Evolutionary conservation across 2,329 filamentous ascomycete genomes (phyloP), one percentile per base, ranked within the genome.

Genomic region (Ophiostoma quercus): DNA sequence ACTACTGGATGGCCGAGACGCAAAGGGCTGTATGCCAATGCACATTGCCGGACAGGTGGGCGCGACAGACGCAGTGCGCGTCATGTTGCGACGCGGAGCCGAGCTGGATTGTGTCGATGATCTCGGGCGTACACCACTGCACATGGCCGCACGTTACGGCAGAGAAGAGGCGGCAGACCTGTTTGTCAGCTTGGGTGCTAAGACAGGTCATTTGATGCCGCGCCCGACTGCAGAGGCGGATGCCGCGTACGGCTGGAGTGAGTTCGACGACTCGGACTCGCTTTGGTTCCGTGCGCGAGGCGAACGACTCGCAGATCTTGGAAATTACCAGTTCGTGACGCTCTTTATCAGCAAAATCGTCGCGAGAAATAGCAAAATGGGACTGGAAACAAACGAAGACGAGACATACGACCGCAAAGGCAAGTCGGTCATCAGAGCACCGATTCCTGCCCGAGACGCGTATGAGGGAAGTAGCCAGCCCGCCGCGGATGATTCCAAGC

Each of bases 261-360:
- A 57, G 51, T 57, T 25, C 19, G n/a, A 57, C 51, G 51, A 57
- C 22, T n/a, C 16, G 8, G 51, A 57, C 51, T 57, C 51, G n/a
- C 51, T 57, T 3, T 57, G 51, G 51, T 57, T 57, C 5, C 51
- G n/a, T 57, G 51, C 51, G n/a, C 51, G 51, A 22, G 51, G 51
- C n/a, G 51, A 57, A 7, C 51, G 51, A 16, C 51, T 57, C n/a
- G 22, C 22, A 57, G 51, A 57, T 8, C 51, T 57, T 71, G 51
- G 51, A 22, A 22, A 57, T 14, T 57, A 57, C n/a, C 51, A 57
- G 8, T 57, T 57, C 8, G 51, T 57, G 51, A 57, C 51, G n/a
- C 51, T 22, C n/a, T 57, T 57, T 16, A 57, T 57, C 9, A 14
- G 22, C 51, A 57, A 22, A 2, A 57, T 57, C 12, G 51, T 57